Evolutionary conservation across 2,329 filamentous ascomycete species (phyloP).

Genomic region (Neocucurbitaria cava): DNA sequence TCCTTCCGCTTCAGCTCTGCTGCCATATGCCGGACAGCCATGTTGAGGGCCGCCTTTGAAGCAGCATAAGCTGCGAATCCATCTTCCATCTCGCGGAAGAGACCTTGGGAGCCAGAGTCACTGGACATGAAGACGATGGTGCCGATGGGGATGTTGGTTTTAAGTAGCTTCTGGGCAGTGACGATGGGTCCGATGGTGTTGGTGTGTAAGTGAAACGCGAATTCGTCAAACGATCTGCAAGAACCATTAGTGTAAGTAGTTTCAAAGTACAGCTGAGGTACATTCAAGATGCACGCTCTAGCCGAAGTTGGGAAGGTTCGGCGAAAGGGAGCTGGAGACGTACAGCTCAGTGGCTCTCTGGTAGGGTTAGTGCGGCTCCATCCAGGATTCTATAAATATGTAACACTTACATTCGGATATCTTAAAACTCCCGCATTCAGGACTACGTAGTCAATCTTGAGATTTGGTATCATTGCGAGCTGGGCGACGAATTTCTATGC

Average conservation of each 20-base stretch:
- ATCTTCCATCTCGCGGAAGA: constrained; percentile 63
- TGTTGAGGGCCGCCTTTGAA: constrained; percentile 65
- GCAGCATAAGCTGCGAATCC: constrained; percentile 65
- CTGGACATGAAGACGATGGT: constrained; percentile 64
- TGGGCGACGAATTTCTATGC: constrained; percentile 53
- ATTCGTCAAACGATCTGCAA: constrained; percentile 59
- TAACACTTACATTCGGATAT: constrained; percentile 61
- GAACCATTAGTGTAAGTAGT: constrained; percentile 1
- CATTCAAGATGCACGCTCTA: constrained; percentile 27
- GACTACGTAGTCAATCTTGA: constrained; percentile 62
- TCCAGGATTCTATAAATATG: constrained; percentile 9
- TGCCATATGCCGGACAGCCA: constrained; percentile 63
- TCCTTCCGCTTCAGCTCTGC: constrained; percentile 61
- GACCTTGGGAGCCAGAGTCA: constrained; percentile 61
- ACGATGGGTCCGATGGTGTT: constrained; percentile 68
- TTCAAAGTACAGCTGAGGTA: constrained; percentile 12
- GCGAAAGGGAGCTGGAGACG: constrained; percentile 27
- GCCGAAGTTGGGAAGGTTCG: constrained; percentile 25
- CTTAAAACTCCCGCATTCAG: constrained; percentile 63
- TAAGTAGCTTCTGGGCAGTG: constrained; percentile 60
- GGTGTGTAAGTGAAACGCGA: constrained; percentile 63
- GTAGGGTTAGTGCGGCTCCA: constrained; percentile 33
- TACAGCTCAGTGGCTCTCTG: constrained; percentile 61
- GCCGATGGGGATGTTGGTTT: constrained; percentile 55
- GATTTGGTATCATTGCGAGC: constrained; percentile 49